These are phyloP conservation scores for Diaporthe sp. DNA, from an alignment of 2,329 filamentous ascomycete genomes.

Conservation along the genomic window DNA sequence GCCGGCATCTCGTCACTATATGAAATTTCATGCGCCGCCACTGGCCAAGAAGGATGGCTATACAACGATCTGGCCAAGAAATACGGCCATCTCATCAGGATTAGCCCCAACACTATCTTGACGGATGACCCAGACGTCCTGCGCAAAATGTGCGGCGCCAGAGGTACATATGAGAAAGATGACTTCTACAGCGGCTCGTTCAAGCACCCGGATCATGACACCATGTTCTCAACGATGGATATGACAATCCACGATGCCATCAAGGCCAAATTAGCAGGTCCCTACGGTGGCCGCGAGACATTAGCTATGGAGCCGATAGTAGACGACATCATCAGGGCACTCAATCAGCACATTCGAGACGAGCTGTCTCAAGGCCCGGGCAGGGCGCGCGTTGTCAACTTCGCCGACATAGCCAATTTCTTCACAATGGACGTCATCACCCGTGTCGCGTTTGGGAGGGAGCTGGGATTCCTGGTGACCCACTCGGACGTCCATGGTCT, in stretches of 20 bases:
- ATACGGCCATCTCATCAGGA: constrained; percentile 50
- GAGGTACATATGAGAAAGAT: constrained; percentile 49
- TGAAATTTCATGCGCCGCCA: constrained; percentile 44
- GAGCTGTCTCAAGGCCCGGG: not conserved
- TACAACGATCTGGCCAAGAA: constrained; percentile 45
- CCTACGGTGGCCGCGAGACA: constrained; percentile 49
- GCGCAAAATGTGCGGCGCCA: constrained; percentile 48
- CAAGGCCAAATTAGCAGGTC: constrained; percentile 45
- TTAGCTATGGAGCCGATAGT: constrained; percentile 45
- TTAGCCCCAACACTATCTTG: constrained; percentile 54
- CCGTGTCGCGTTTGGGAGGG: constrained; percentile 60
- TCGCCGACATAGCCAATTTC: constrained; percentile 60
- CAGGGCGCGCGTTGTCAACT: constrained; percentile 53
- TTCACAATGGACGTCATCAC: constrained; percentile 67
- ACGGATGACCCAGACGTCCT: constrained; percentile 52
- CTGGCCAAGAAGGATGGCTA: constrained; percentile 45
- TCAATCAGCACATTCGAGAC: constrained; percentile 14
- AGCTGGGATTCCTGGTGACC: constrained; percentile 58
- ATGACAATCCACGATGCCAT: constrained; percentile 48
- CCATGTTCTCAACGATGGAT: constrained; percentile 40
- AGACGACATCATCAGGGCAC: constrained; percentile 8
- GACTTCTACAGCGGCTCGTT: not conserved
- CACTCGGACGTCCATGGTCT: constrained; percentile 62
- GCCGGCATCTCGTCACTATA: constrained; percentile 53
- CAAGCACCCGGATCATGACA: constrained; percentile 26